These are phyloP conservation scores for Xylariales sp. DNA, from an alignment of 2,329 filamentous ascomycete genomes.

Conservation along the genomic window DNA sequence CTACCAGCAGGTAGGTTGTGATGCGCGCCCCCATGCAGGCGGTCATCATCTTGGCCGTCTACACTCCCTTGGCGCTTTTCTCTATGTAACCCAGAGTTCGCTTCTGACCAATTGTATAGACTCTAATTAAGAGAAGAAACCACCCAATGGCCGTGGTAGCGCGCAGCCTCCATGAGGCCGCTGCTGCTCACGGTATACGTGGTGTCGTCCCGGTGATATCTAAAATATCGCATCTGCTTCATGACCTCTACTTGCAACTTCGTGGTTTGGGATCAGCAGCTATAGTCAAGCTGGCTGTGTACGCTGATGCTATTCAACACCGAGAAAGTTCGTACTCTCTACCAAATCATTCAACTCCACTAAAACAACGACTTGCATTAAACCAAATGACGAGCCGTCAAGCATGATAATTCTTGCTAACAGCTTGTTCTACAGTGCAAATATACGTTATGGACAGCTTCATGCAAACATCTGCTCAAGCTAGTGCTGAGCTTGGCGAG, in stretches of 20 bases:
- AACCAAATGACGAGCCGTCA: too few species aligned
- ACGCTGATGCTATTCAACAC: background rate
- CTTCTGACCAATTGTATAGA: background rate
- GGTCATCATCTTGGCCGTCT: too few species aligned
- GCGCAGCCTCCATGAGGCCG: background rate
- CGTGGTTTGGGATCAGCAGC: background rate
- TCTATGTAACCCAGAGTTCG: too few species aligned
- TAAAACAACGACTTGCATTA: too few species aligned
- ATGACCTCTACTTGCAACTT: background rate
- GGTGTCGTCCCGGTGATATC: background rate
- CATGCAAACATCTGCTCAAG: background rate
- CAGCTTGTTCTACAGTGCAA: too few species aligned
- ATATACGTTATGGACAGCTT: background rate
- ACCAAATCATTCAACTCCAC: too few species aligned
- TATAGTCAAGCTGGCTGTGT: background rate
- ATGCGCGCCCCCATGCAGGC: too few species aligned
- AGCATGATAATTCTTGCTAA: too few species aligned
- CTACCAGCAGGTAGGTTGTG: background rate
- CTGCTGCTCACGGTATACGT: background rate
- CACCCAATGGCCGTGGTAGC: background rate
- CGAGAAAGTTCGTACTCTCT: background rate
- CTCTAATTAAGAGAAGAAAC: background rate
- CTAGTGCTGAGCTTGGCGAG: background rate
- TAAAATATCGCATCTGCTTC: background rate
- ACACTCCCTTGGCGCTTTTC: too few species aligned